phyloP scores from a whole-genome alignment of 805 yeast genomes.

The Sugiyamaella americana region DNA sequence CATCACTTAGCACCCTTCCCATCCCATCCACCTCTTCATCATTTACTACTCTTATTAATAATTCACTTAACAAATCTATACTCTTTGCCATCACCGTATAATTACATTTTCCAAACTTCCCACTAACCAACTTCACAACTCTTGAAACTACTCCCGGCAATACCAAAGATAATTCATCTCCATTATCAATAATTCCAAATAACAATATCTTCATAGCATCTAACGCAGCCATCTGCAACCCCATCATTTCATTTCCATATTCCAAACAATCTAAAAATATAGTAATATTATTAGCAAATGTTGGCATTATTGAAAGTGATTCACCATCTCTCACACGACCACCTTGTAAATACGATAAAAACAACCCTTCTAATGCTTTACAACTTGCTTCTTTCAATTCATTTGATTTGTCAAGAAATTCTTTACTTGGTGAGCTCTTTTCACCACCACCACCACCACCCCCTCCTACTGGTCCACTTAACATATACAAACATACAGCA shows the following conservation, averaged over 20 bases:
- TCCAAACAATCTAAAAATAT: conserved; percentile 21
- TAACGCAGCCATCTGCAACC: conserved; percentile 21
- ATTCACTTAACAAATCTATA: conserved; percentile 17
- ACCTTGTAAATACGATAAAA: conserved; percentile 12
- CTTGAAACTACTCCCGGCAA: conserved; percentile 32
- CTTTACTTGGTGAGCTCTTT: conserved; percentile 9
- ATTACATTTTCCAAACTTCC: conserved; percentile 20
- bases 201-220: conserved; percentile 15
- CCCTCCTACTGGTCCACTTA: conserved; percentile 11
- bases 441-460: conserved; percentile 18
- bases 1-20: too few relatives aligned
- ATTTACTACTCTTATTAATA: conserved; percentile 15
- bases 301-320: conserved; percentile 12
- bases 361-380: conserved; percentile 21
- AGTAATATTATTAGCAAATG: conserved; percentile 22
- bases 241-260: conserved; percentile 14
- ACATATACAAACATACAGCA: conserved; percentile 23
- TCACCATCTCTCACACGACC: background rate
- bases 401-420: conserved; percentile 16
- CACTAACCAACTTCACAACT: conserved; percentile 23
- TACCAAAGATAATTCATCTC: conserved; percentile 25
- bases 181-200: conserved; percentile 9
- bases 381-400: conserved; percentile 26
- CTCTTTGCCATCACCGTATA: conserved; percentile 18
- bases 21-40: conserved; percentile 15